Conservation (phyloP, 2,329 filamentous ascomycete genomes). For the Penicillium sumatraense region DNA sequence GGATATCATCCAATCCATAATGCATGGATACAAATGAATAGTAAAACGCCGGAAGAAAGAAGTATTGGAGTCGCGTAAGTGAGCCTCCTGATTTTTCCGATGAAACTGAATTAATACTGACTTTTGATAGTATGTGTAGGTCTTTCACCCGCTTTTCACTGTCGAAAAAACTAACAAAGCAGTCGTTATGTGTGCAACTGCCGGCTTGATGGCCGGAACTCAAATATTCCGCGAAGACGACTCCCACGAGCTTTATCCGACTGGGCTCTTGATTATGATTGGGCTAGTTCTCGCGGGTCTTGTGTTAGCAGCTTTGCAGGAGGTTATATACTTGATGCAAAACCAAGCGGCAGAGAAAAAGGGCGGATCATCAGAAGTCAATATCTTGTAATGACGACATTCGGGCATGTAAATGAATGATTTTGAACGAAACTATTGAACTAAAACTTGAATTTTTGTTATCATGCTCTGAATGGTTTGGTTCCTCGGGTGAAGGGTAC, state of each 20-base stretch:
- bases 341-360: background rate
- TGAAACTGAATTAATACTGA: conserved; percentile 30
- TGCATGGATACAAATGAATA: conserved; percentile 59
- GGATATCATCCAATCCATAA: conserved; percentile 61
- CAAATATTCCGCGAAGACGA: conserved; percentile 55
- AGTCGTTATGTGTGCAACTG: conserved; percentile 57
- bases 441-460: too few relatives aligned
- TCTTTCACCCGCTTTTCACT: background rate
- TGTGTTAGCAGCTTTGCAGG: conserved; percentile 45
- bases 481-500: too few relatives aligned
- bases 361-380: background rate
- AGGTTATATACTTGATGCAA: conserved; percentile 8
- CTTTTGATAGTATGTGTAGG: conserved; percentile 38
- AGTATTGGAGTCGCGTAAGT: conserved; percentile 56
- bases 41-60: conserved; percentile 50
- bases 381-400: background rate
- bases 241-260: conserved; percentile 51
- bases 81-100: background rate
- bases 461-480: too few relatives aligned
- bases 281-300: conserved; percentile 50
- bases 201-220: conserved; percentile 56
- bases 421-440: too few relatives aligned
- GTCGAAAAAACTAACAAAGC: background rate
- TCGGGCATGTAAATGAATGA: too few relatives aligned
- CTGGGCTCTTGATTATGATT: conserved; percentile 52